Base-by-base conservation (phyloP, 805 yeast genomes). In the Candida coquimbonensis region DNA sequence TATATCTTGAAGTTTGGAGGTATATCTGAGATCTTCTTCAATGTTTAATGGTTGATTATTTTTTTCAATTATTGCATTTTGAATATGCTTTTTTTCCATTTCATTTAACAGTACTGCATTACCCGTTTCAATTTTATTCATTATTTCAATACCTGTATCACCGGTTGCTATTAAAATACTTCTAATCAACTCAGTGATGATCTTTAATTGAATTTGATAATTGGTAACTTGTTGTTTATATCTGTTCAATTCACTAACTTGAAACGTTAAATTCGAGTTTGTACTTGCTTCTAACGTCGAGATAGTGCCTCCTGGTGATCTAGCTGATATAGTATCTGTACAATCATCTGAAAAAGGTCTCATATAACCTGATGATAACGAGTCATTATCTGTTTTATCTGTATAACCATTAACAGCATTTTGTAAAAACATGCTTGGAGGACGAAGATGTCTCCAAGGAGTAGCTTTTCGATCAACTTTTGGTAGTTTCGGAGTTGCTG, bases 191-290 rank as follows among this genome's bases (percentile, higher is more conserved):
- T 68, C 72, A 29, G 63, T 58, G 9, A 68, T 46, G 0, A 69
- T 55, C 24, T 60, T 52, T 5, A 63, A 58, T 43, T 62, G 68
- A 21, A 64, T 60, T 47, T 68, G 72, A 34, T 72, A 64, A 12
- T 65, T 63, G 11, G 73, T 73, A 13, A 77, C 50, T 42, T 74
- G 72, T 40, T 60, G 59, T 42, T 67, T 60, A 39, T 75, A 49
- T n/a, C 60, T 59, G 44, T 68, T 69, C 27, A 69, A 50, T 47
- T 69, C 74, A 19, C 36, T 36, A 0, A 49, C 17, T 1, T 48
- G 50, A 17, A 55, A 48, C 7, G 55, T 43, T 8, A 56, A 46
- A 0, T 44, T 49, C 3, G 46, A 42, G 3, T 51, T 49, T 12
- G 45, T 47, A 5, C 47, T 45, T 5, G 48, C 40, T 11, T 57